Percentiles rank a stretch among this genome's conserved stretches.
Conservation (phyloP, 2,329 filamentous ascomycete species). For the Calonectria hongkongensis region DNA sequence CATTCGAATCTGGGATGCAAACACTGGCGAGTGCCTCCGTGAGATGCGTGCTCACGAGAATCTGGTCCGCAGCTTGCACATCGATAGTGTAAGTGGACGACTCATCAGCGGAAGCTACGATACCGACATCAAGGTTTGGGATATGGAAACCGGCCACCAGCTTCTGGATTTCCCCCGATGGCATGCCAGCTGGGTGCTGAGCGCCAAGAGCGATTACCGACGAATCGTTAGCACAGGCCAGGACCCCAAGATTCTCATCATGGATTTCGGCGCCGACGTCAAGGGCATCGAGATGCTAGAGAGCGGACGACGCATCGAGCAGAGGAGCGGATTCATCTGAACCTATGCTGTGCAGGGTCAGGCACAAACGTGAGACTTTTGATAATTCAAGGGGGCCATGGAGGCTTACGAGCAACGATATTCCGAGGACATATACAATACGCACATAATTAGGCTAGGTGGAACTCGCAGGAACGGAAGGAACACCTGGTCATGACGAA, state of each 20-base stretch:
- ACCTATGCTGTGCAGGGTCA: conserved; percentile 1
- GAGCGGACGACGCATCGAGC: conserved; percentile 57
- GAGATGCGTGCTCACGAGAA: conserved; percentile 89
- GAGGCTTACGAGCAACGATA: conserved; percentile 34
- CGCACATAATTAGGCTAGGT: conserved; percentile 33
- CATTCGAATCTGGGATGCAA: conserved; percentile 96
- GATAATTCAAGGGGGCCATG: conserved; percentile 13
- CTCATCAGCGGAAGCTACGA: conserved; percentile 96
- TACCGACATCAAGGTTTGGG: conserved; percentile 95
- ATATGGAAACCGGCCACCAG: conserved; percentile 86
- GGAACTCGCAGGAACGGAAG: conserved; percentile 37
- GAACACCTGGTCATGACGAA: conserved; percentile 38
- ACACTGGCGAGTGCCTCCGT: conserved; percentile 88
- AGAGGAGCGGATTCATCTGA: conserved; percentile 54
- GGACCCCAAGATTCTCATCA: conserved; percentile 91
- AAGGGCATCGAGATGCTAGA: conserved; percentile 76
- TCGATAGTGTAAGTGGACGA: conserved; percentile 89
- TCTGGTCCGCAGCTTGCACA: conserved; percentile 91
- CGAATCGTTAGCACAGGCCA: conserved; percentile 96
- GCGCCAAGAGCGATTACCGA: conserved; percentile 95
- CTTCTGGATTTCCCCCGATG: conserved; percentile 93
- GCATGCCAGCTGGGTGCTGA: conserved; percentile 97
- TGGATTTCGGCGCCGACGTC: conserved; percentile 88
- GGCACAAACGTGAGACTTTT: conserved; percentile 11
- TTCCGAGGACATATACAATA: conserved; percentile 32